phyloP scores from a whole-genome alignment of 2,329 filamentous ascomycete genomes.

The Ophiostoma tasmaniense region DNA sequence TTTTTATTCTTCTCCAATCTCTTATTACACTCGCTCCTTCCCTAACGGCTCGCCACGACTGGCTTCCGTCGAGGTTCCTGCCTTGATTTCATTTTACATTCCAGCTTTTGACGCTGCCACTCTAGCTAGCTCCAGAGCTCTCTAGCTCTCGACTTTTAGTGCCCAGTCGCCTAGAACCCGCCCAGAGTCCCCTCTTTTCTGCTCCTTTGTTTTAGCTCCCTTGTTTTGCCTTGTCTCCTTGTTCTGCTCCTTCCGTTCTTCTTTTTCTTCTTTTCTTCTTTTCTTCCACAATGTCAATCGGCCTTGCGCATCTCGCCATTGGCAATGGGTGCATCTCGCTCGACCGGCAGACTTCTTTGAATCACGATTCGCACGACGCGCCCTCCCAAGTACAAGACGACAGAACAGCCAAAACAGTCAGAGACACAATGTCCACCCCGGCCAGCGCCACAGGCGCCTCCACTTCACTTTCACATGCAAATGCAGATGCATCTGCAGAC shows the following conservation, averaged over 20 bases:
- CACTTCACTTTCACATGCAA: conserved; percentile 14
- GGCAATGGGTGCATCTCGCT: conserved; percentile 17
- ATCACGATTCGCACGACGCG: background rate
- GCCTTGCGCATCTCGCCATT: conserved; percentile 11
- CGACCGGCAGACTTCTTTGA: conserved; percentile 15
- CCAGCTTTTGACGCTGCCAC: background rate
- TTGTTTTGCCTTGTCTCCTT: background rate
- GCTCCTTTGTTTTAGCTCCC: background rate
- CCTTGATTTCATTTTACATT: background rate
- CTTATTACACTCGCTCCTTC: background rate
- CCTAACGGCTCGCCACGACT: background rate
- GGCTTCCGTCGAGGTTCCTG: background rate
- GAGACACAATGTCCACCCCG: background rate
- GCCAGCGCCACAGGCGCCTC: conserved; percentile 9
- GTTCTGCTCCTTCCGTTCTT: background rate
- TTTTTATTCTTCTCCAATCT: background rate
- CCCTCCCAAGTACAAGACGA: background rate
- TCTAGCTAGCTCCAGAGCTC: background rate
- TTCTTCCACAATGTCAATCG: conserved; percentile 4
- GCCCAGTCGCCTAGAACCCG: background rate
- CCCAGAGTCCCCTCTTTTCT: conserved; percentile 1
- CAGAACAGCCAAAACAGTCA: background rate
- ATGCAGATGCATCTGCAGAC: background rate
- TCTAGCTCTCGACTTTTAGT: background rate
- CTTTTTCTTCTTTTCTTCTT: background rate